Base-by-base conservation (phyloP, 2,329 filamentous ascomycete genomes). In the Diaporthe citrichinensis region DNA sequence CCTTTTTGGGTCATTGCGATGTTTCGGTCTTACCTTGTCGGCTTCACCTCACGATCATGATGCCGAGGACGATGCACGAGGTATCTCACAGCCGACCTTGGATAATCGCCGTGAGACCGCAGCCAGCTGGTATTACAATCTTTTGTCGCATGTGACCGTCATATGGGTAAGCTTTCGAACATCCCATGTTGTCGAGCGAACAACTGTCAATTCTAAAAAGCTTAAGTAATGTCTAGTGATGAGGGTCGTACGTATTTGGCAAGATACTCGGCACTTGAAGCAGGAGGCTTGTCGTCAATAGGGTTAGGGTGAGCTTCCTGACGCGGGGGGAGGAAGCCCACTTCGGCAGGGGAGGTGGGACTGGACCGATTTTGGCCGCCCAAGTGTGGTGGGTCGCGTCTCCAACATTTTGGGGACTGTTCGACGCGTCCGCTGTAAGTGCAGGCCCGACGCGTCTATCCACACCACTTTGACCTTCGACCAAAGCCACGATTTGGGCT, bases 371-470 rank as follows among this genome's bases (percentile, higher is more conserved):
- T 34, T 25, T 8, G 23, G 39, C 34, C n/a, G 14, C 28, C n/a
- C 2, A 15, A 20, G 41, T n/a, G 25, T 31, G 59, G 74, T 59
- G 51, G 55, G 53, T 46, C 44, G 57, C 71, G 71, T 72, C 58
- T 62, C 53, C 34, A 36, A 53, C 44, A 72, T 31, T 68, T 53
- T 68, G 46, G 62, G 23, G n/a, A 28, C 28, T 12, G 39, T 25
- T 51, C 20, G 72, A 72, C 73, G 68, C 73, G 68, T 75, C 59
- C 31, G 28, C 49, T 75, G 57, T 75, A 75, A 75, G 69, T 75
- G 59, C 58, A 59, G n/a, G n/a, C 25, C 72, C n/a, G 58, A 75
- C 74, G 74, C 74, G 74, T 75, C 69, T 41, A n/a, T 73, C 49
- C 68, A 73, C 69, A 51, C 39, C 59, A 67, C 39, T 53, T n/a